phyloP scores from a whole-genome alignment of 2,329 filamentous ascomycete species.

The Hortaea werneckii region DNA sequence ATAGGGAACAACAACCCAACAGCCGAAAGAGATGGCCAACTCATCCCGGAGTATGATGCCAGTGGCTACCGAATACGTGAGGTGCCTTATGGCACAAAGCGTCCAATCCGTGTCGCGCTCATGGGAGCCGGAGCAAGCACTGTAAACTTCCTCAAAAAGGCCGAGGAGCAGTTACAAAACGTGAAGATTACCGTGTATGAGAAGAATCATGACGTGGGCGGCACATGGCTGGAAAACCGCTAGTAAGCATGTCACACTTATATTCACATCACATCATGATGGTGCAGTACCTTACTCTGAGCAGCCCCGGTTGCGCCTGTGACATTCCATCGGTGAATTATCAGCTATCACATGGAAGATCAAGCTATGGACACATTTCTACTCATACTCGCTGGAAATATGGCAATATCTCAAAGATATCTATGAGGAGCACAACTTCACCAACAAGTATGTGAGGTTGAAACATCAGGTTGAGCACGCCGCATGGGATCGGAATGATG shows the following conservation, averaged over 20 bases:
- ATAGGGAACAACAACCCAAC: slow-evolving; percentile 12
- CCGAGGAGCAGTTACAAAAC: slow-evolving; percentile 32
- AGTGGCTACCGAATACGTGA: slow-evolving; percentile 34
- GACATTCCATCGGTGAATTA: slow-evolving; percentile 40
- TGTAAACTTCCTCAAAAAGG: slow-evolving; percentile 34
- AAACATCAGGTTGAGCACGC: slow-evolving; percentile 35
- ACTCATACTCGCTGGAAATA: slow-evolving; percentile 39
- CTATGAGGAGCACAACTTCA: slow-evolving; percentile 34
- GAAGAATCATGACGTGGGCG: slow-evolving; percentile 28
- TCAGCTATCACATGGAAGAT: slow-evolving; percentile 43
- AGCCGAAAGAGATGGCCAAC: slow-evolving; percentile 22
- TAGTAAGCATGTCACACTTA: slow-evolving; percentile 17
- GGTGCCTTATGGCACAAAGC: slow-evolving; percentile 34
- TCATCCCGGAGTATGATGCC: slow-evolving; percentile 28
- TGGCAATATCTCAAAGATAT: slow-evolving; percentile 39
- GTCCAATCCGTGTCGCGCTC: slow-evolving; percentile 29
- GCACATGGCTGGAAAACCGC: slow-evolving; percentile 25
- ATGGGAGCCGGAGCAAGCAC: slow-evolving; percentile 36
- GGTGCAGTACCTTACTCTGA: background rate
- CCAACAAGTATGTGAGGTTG: slow-evolving; percentile 37
- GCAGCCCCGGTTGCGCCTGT: slow-evolving; percentile 33
- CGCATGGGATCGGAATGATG: slow-evolving; percentile 33
- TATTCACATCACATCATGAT: background rate
- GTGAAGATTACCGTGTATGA: slow-evolving; percentile 30
- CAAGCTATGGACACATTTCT: slow-evolving; percentile 39